Base-by-base conservation (phyloP, 495 filamentous ascomycete genomes). In the Penicillium longicatenatum region DNA sequence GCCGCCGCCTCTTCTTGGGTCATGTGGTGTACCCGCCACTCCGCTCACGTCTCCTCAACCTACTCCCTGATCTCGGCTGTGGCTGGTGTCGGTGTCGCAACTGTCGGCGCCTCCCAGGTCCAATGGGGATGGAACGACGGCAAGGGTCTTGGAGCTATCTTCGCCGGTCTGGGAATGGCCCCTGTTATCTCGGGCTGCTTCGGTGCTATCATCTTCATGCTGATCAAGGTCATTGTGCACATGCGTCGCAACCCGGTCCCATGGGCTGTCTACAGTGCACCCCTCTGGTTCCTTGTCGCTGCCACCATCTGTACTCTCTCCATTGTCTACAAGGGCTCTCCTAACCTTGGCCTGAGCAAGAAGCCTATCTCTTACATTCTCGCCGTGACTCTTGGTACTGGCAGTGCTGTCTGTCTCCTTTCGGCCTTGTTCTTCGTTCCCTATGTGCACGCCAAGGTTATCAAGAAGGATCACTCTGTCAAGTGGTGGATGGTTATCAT, bases 301-400 rank as follows among this genome's bases (percentile, higher is more conserved):
- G 78, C 71, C 21, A 85, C 80, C 26, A 72, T 87, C 31, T 82
- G 80, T 62, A 82, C 82, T 3, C 70, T 87, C 1, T 85, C 81
- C 19, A 84, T 87, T 58, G 84, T 86, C 55, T 85, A 84, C 76
- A 85, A 86, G 73, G 84, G 83, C 11, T 85, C 84, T 6, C 84
- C 83, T 10, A 82, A 72, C 57, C 73, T 86, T 8, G 71, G 71
- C 12, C 64, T 87, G 45, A 75, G 62, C 70, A 78, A 84, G 70
- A 85, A 84, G 73, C 79, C 83, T 10, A 44, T 50, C 12, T 81
- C 76, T 73, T 85, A 80, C 55, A 75, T 86, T 59, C 82, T 75
- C 14, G 75, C 77, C 6, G 82, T 86, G 49, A 84, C 80, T 12
- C 43, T 87, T 49, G 82, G 85, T 29, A 71, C 67, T 17, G 83